Evolutionary conservation across 2,329 filamentous ascomycete genomes (phyloP).

Genomic region (Fusarium pininemorale): DNA sequence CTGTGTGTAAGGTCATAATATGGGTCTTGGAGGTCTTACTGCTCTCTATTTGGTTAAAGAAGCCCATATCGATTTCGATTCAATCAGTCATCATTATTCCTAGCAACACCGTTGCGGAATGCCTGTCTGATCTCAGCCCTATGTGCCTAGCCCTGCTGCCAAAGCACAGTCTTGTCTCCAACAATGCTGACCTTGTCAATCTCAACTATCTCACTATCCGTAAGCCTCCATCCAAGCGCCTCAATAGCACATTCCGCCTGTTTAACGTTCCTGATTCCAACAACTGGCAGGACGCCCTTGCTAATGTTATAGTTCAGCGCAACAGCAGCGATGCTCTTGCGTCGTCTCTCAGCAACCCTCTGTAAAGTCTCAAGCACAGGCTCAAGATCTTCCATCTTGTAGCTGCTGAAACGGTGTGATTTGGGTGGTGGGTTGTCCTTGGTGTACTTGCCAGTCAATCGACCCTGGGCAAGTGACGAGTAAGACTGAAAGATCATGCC

Average conservation of each 20-base stretch:
- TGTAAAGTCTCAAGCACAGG: neutral
- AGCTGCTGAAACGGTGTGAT: neutral
- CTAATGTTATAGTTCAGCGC: slow-evolving; percentile 7
- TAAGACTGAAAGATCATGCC: slow-evolving; percentile 22
- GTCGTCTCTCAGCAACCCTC: neutral
- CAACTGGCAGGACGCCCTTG: neutral
- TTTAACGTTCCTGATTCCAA: slow-evolving; percentile 9
- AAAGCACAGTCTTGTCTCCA: neutral
- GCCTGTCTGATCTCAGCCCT: too few species aligned
- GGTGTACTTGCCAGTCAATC: slow-evolving; percentile 6
- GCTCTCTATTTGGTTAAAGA: too few species aligned
- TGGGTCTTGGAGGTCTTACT: too few species aligned
- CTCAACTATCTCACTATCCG: neutral
- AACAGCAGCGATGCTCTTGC: slow-evolving; percentile 1
- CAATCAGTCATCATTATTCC: too few species aligned
- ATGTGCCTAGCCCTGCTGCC: neutral
- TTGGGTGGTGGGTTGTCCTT: neutral
- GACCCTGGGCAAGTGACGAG: neutral
- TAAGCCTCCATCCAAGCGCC: slow-evolving; percentile 8
- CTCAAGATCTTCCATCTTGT: slow-evolving; percentile 6
- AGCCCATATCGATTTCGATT: too few species aligned
- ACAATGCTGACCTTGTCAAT: slow-evolving; percentile 5
- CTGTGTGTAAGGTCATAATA: too few species aligned
- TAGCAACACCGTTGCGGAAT: too few species aligned
- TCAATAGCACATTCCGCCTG: slow-evolving; percentile 8